These are phyloP conservation scores for Aegilops umbellulata DNA, from an alignment of 176 grass and related monocot genomes.

Conservation along the genomic window DNA sequence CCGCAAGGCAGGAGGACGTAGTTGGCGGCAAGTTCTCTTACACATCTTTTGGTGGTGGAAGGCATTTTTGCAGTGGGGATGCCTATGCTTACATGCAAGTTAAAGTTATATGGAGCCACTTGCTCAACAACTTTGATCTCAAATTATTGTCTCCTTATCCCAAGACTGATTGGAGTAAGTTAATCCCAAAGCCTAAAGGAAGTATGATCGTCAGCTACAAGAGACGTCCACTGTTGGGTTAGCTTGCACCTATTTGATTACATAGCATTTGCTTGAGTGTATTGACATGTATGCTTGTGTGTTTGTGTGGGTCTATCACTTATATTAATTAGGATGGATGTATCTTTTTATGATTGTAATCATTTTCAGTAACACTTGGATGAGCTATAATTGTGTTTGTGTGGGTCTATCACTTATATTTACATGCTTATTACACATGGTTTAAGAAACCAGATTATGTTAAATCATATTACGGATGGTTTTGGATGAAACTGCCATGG, in stretches of 20 bases:
- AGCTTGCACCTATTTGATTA: background rate
- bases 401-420: too few relatives aligned
- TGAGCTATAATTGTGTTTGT: background rate
- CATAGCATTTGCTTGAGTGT: background rate
- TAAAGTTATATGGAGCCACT: constrained; percentile 23
- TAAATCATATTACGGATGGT: too few relatives aligned
- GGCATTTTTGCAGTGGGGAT: background rate
- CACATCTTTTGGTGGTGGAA: background rate
- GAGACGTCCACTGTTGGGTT: background rate
- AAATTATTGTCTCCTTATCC: background rate
- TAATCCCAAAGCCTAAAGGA: background rate
- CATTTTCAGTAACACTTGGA: background rate
- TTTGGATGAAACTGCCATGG: too few relatives aligned
- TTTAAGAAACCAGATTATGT: too few relatives aligned
- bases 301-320: background rate
- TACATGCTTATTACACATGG: too few relatives aligned
- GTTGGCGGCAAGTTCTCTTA: constrained; percentile 11
- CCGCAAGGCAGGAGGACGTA: background rate
- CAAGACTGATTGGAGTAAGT: background rate
- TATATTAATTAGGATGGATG: background rate
- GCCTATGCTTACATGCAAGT: background rate
- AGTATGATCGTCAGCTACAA: constrained; percentile 9
- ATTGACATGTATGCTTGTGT: background rate
- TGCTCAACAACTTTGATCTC: background rate
- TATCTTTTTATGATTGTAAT: background rate